A percentile compares a stretch with the other conserved stretches of the same genome.
These are phyloP conservation scores for Aspergillus homomorphus DNA, from an alignment of 495 filamentous ascomycete genomes.

Conservation along the genomic window DNA sequence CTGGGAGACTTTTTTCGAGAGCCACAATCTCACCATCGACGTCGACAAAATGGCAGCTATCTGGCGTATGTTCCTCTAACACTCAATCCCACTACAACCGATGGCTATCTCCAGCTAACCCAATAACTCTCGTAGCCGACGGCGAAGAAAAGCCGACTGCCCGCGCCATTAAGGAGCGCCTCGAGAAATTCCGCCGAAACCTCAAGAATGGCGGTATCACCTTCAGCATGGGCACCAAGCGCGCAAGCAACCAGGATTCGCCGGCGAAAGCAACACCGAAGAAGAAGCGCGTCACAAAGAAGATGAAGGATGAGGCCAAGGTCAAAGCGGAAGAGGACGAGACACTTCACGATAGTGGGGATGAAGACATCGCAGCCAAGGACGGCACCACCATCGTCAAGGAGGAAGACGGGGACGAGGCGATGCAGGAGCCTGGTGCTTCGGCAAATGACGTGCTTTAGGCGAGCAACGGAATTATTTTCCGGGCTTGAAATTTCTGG, in stretches of 20 bases:
- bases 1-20: constrained; percentile 18
- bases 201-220: constrained; percentile 8
- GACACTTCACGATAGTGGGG: too few relatives aligned
- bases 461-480: too few relatives aligned
- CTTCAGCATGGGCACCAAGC: constrained; percentile 11
- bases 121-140: neutral
- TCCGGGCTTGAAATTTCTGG: too few relatives aligned
- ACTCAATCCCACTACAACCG: neutral
- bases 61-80: constrained; percentile 12
- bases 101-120: neutral
- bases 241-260: neutral
- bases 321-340: neutral
- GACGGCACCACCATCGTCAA: too few relatives aligned
- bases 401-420: too few relatives aligned
- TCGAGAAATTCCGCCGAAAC: constrained; percentile 15
- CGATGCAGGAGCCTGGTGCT: too few relatives aligned
- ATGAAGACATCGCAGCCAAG: too few relatives aligned
- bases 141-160: constrained; percentile 14
- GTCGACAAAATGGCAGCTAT: constrained; percentile 7
- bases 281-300: neutral
- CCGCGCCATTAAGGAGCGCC: constrained; percentile 14
- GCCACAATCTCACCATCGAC: constrained; percentile 14
- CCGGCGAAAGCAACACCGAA: neutral
- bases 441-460: too few relatives aligned
- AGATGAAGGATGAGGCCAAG: too few relatives aligned